Evolutionary conservation across 257 asterid species (phyloP), one percentile per base, ranked within the genome.

Genomic region (Nicotiana sylvestris): DNA sequence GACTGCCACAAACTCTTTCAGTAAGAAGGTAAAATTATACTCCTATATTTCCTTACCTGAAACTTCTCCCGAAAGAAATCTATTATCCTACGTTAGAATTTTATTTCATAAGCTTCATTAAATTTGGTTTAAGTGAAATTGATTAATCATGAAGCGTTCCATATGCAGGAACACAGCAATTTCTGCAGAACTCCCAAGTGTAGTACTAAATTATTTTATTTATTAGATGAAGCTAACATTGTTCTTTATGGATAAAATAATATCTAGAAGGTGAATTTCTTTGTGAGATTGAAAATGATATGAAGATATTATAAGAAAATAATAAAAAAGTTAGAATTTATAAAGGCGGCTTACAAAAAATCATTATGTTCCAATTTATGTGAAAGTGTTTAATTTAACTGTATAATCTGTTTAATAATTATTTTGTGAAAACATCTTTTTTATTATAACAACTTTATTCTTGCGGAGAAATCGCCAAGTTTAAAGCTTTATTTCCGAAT

Each of bases 11-110:
- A 43, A 43, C 3, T 9, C 2, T 43, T 43, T 9, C 51, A 43
- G 9, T 3, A 43, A 43, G 12, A 43, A 43, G 3, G 51, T 9
- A 43, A 43, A 43, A 43, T 43, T 25, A 39, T 5, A 39, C 78
- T 35, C 53, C 57, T n/a, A 69, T 39, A 16, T n/a, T n/a, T 69
- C 55, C 78, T n/a, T 12, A 6, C 58, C 32, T 49, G 39, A 74
- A 74, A 74, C 39, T 49, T 74, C 9, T 74, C 27, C 53, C 51
- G 43, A 74, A 74, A 74, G 80, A 74, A 74, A 74, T 49, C 9
- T 7, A 27, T 7, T 29, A 27, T 51, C 16, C 2, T 27, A n/a
- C 15, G 43, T 74, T 61, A 74, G 62, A 51, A 51, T 74, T 27
- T 25, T 74, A 49, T 27, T 15, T 51, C 27, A 74, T 13, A 74